These are phyloP conservation scores for Chiua virens DNA, from an alignment of 768 basidiomycete genomes.

Conservation along the genomic window DNA sequence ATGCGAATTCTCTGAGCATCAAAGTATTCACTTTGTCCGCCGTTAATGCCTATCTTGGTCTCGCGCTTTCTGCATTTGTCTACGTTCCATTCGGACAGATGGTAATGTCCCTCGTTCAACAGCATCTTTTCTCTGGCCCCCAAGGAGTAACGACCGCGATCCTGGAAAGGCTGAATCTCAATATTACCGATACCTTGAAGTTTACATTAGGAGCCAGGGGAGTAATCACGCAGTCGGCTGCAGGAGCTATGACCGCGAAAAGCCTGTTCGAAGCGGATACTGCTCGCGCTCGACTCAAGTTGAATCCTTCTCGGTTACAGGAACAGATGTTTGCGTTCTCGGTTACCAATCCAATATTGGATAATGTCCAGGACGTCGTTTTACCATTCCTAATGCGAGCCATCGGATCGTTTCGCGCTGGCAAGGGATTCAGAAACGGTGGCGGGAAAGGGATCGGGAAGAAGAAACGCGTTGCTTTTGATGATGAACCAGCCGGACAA, in stretches of 20 bases:
- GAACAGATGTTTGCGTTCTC: constrained; percentile 93
- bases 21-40: constrained; percentile 90
- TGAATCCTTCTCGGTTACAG: constrained; percentile 69
- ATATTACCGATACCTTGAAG: constrained; percentile 27
- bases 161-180: constrained; percentile 24
- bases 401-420: constrained; percentile 49
- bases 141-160: constrained; percentile 10
- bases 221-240: constrained; percentile 7
- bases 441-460: constrained; percentile 25
- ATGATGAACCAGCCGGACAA: constrained; percentile 49
- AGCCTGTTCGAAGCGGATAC: constrained; percentile 53
- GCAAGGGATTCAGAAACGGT: constrained; percentile 36
- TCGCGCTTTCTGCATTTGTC: constrained; percentile 92
- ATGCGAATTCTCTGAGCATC: constrained; percentile 77
- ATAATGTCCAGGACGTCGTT: constrained; percentile 76
- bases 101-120: constrained; percentile 62
- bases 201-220: constrained; percentile 28
- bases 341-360: constrained; percentile 84
- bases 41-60: constrained; percentile 87
- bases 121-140: constrained; percentile 25
- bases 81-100: constrained; percentile 93
- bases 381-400: constrained; percentile 75
- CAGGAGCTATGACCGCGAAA: constrained; percentile 15
- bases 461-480: constrained; percentile 74
- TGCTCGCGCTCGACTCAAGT: constrained; percentile 51